Percentiles rank a stretch among this genome's conserved stretches.
Evolutionary conservation across 257 asterid genomes (phyloP).

Genomic region (Solanum dulcamara): DNA sequence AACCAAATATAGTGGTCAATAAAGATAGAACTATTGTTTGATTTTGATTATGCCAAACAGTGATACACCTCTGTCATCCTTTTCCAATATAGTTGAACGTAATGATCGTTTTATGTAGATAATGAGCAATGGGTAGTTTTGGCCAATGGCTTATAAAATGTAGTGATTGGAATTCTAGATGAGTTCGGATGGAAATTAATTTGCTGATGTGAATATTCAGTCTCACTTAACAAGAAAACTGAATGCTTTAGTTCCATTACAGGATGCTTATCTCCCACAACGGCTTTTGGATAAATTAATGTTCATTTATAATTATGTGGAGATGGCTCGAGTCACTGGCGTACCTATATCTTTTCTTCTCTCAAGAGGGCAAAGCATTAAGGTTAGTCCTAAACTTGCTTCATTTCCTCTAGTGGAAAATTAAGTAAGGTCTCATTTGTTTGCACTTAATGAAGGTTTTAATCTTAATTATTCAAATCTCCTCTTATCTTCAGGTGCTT

Average conservation of each 20-base stretch:
- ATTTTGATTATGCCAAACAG: background rate
- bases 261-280: conserved; percentile 99
- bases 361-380: conserved; percentile 96
- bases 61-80: background rate
- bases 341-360: conserved; percentile 95
- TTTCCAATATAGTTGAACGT: background rate
- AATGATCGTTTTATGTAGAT: background rate
- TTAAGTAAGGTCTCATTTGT: background rate
- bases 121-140: background rate
- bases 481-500: conserved; percentile 51
- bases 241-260: conserved; percentile 3
- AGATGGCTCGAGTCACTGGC: conserved; percentile 99
- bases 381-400: conserved; percentile 29
- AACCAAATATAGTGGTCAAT: background rate
- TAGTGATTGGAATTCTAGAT: background rate
- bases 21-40: background rate
- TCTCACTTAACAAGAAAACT: background rate
- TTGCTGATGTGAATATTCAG: background rate
- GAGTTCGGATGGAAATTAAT: background rate
- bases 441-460: background rate
- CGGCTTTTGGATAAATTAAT: conserved; percentile 94
- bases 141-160: background rate
- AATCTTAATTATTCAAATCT: background rate
- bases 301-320: conserved; percentile 89
- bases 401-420: background rate